Evolutionary conservation across 768 basidiomycete genomes (phyloP), one percentile per base, ranked within the genome.

Genomic region (Calocybe cyanea): DNA sequence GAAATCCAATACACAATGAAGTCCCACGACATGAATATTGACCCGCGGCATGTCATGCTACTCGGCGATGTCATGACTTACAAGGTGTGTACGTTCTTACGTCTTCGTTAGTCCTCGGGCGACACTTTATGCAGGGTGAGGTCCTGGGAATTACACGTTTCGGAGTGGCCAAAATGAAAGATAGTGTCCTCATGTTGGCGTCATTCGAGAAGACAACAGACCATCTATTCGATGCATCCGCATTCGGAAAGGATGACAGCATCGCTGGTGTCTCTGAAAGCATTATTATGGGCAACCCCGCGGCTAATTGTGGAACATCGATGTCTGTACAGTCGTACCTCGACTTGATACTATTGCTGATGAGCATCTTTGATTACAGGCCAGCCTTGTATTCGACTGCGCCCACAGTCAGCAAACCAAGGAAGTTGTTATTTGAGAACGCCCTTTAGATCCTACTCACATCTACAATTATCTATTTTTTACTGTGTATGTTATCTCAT

Each of bases 161-260:
- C 66, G 96, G 96, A 60, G 95, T 99, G 19, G 91, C 94, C 7
- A 97, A 97, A 71, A 98, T 98, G 92, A 98, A 98, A 66, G 96
- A 99, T 66, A 92, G 91, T 58, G 94, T 97, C 0, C 80, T 99
- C 57, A 99, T 98, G 96, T 73, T 98, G 57, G 96, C 96, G 8
- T 96, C 92, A 19, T 99, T 99, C 65, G 96, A 99, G 68, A 98
- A 98, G 72, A 98, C 96, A 13, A 99, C 96, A 11, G 96, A 99
- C 70, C 96, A 99, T 65, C 69, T 99, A 49, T 99, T 99, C 67
- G 93, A 99, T 59, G 96, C 96, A 2, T 87, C 96, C 8, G 90
- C 96, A 2, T 94, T 87, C 63, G 92, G 93, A 9, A 98, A 98
- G 67, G 92, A 83, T 40, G 96, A 99, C 59, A 81, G 78, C 46